A percentile compares a stretch with the other conserved stretches of the same genome.
These are phyloP conservation scores for Talaromyces marneffei DNA, from an alignment of 2,329 filamentous ascomycete genomes.

Conservation along the genomic window DNA sequence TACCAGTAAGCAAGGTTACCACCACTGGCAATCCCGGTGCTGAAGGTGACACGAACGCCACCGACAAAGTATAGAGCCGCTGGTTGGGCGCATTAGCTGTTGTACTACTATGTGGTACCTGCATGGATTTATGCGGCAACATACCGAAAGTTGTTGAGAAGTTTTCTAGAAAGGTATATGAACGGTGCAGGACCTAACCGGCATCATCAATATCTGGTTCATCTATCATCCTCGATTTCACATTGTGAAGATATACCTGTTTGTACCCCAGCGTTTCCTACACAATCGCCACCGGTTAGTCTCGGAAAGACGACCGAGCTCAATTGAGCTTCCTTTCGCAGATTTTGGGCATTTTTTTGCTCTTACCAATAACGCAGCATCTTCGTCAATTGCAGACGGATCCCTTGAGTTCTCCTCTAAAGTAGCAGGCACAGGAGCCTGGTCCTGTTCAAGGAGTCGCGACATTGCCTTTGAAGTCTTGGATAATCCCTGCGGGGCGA, in stretches of 20 bases:
- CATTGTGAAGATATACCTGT: constrained; percentile 35
- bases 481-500: not conserved
- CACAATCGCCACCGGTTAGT: constrained; percentile 6
- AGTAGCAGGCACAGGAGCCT: not conserved
- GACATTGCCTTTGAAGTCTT: not conserved
- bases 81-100: constrained; percentile 21
- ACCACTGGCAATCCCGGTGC: constrained; percentile 57
- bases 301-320: not conserved
- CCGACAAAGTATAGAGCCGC: constrained; percentile 58
- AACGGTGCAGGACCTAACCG: constrained; percentile 51
- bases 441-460: not conserved
- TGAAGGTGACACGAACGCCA: constrained; percentile 56
- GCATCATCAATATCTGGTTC: not conserved
- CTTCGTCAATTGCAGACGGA: constrained; percentile 11
- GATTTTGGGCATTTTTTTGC: no score
- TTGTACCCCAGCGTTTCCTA: constrained; percentile 51
- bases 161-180: constrained; percentile 54
- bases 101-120: not conserved
- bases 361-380: constrained; percentile 15
- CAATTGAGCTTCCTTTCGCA: not conserved
- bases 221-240: not conserved
- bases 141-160: constrained; percentile 56
- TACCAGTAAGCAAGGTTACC: constrained; percentile 58
- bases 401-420: constrained; percentile 11
- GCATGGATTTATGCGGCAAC: constrained; percentile 12